Percentiles rank a stretch among this genome's conserved stretches.
Conservation (phyloP, 225 moss, liverwort and hornwort genomes). For the Thuidium tamariscinum region DNA sequence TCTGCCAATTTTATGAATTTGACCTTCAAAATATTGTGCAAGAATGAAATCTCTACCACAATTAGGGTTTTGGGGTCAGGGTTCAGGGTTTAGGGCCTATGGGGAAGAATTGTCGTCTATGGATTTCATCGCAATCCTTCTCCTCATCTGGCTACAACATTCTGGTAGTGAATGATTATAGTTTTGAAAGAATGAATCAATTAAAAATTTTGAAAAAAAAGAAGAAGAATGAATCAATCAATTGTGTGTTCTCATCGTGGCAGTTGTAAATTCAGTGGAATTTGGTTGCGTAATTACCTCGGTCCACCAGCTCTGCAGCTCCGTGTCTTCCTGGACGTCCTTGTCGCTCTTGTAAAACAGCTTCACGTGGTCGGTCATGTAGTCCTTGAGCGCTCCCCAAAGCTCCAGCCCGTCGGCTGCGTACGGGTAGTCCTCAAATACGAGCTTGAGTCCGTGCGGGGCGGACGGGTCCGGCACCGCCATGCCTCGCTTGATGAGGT, state of each 20-base stretch:
- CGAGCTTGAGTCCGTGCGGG: conserved; percentile 42
- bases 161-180: background rate
- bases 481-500: conserved; percentile 57
- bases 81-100: background rate
- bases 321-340: conserved; percentile 31
- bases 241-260: no score
- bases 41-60: background rate
- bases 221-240: no score
- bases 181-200: background rate
- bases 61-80: no score
- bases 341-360: conserved; percentile 39
- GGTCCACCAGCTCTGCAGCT: conserved; percentile 69
- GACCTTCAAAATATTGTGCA: background rate
- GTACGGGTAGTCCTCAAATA: conserved; percentile 66
- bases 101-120: background rate
- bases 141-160: background rate
- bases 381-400: conserved; percentile 45
- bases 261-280: background rate
- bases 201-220: no score
- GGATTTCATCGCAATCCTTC: background rate
- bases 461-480: conserved; percentile 38
- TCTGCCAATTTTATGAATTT: background rate
- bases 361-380: conserved; percentile 26
- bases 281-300: background rate
- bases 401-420: conserved; percentile 66